These are phyloP conservation scores for Aspergillus clavatus DNA, from an alignment of 2,329 filamentous ascomycete species.

Conservation along the genomic window DNA sequence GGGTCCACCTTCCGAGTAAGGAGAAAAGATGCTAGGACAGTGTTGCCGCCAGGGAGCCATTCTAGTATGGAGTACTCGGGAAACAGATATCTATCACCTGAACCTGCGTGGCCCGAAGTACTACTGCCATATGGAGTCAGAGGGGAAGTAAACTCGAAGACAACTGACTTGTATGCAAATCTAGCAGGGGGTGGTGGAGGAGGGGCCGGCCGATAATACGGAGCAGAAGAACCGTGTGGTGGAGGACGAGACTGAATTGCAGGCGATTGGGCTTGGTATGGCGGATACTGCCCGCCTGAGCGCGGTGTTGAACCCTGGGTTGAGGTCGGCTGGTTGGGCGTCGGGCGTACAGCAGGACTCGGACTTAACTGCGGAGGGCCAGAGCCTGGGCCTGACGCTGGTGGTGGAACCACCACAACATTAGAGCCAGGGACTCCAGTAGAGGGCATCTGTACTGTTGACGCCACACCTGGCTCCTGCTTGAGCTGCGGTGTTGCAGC, in stretches of 20 bases:
- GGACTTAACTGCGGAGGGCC: constrained; percentile 15
- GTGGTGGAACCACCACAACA: constrained; percentile 5
- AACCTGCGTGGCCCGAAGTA: constrained; percentile 38
- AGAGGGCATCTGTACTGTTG: constrained; percentile 9
- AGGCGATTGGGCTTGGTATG: constrained; percentile 28
- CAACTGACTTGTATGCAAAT: constrained; percentile 42
- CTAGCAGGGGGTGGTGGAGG: constrained; percentile 33
- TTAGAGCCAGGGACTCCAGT: constrained; percentile 12
- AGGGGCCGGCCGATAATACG: constrained; percentile 32
- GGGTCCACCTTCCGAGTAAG: constrained; percentile 41
- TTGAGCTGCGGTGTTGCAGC: constrained; percentile 22
- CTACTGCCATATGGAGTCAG: constrained; percentile 40
- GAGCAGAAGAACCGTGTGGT: constrained; percentile 30
- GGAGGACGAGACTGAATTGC: constrained; percentile 35
- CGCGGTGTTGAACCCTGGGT: constrained; percentile 20
- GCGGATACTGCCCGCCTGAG: constrained; percentile 27
- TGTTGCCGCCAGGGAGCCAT: constrained; percentile 42
- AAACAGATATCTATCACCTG: constrained; percentile 46
- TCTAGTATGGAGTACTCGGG: constrained; percentile 48
- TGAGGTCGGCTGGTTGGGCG: constrained; percentile 20
- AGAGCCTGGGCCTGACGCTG: constrained; percentile 9
- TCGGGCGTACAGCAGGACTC: constrained; percentile 19
- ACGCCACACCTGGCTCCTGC: constrained; percentile 22
- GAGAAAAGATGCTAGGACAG: constrained; percentile 46
- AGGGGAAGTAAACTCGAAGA: constrained; percentile 45